Percentiles rank a stretch among this genome's conserved stretches.
Conservation (phyloP, 2,329 filamentous ascomycete species). For the Zalaria obscura region DNA sequence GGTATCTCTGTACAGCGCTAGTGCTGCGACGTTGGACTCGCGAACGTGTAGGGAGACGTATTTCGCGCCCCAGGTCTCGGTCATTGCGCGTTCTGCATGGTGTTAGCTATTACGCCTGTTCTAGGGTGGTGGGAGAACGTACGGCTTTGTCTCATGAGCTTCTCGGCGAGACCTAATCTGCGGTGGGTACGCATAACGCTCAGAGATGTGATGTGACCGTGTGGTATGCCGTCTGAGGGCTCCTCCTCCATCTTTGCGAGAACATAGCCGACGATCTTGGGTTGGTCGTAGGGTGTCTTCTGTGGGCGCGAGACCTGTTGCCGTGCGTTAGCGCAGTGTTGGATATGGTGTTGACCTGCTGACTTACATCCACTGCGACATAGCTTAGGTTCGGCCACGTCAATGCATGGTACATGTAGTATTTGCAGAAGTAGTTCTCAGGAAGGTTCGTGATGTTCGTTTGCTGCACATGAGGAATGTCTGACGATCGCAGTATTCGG, state of each 20-base stretch:
- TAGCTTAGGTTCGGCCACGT: slow-evolving; percentile 97
- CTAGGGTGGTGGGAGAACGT: slow-evolving; percentile 26
- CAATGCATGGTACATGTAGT: slow-evolving; percentile 97
- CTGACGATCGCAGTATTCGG: slow-evolving; percentile 65
- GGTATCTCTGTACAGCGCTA: slow-evolving; percentile 85
- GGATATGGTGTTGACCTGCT: no score
- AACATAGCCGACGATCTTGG: slow-evolving; percentile 98
- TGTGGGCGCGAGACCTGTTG: slow-evolving; percentile 55
- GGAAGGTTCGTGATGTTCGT: slow-evolving; percentile 98
- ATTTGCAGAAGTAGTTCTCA: slow-evolving; percentile 99
- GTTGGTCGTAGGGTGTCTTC: slow-evolving; percentile 71
- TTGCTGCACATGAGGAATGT: slow-evolving; percentile 87
- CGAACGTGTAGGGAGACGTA: slow-evolving; percentile 96
- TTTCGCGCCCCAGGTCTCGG: slow-evolving; percentile 77
- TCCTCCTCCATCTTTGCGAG: slow-evolving; percentile 99
- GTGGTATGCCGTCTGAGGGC: slow-evolving; percentile 73
- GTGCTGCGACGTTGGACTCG: slow-evolving; percentile 79
- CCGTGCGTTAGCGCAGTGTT: no score
- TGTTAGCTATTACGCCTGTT: neutral
- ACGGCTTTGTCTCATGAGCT: slow-evolving; percentile 95
- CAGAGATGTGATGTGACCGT: slow-evolving; percentile 91
- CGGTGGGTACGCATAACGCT: slow-evolving; percentile 95
- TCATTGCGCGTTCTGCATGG: slow-evolving; percentile 77
- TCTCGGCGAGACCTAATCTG: slow-evolving; percentile 82
- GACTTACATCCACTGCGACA: slow-evolving; percentile 68